phyloP scores from a whole-genome alignment of 2,329 filamentous ascomycete genomes.

The Colletotrichum camelliae region DNA sequence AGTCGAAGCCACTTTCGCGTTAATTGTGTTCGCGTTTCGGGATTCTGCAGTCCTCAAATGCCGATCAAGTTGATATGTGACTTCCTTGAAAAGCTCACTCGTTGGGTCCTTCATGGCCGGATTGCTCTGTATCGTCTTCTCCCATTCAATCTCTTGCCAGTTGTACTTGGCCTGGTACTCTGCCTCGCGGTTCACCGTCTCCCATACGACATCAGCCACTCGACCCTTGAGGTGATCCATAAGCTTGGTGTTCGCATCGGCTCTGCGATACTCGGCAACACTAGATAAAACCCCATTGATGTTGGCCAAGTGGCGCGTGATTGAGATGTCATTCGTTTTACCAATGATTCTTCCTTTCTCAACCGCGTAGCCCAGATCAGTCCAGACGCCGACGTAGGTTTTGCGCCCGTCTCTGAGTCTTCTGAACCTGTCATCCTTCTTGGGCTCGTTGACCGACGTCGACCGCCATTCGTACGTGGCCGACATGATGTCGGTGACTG shows the following conservation, averaged over 20 bases:
- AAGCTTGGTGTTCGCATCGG: not conserved
- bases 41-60: not conserved
- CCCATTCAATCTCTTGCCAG: not conserved
- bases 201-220: not conserved
- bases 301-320: not conserved
- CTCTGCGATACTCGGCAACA: not conserved
- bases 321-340: not conserved
- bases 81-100: not conserved
- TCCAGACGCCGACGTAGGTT: not conserved
- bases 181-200: not conserved
- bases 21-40: not conserved
- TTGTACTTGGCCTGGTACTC: not conserved
- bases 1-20: not conserved
- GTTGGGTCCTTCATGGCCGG: not conserved
- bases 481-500: fast-evolving
- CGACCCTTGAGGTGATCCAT: not conserved
- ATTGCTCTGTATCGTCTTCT: not conserved
- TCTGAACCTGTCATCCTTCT: not conserved
- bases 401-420: not conserved
- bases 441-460: not conserved
- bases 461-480: not conserved
- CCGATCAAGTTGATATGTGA: not conserved
- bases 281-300: not conserved
- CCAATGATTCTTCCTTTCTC: not conserved
- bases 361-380: not conserved